These are phyloP conservation scores for Trichomonas vaginalis DNA, from an alignment of 208 protist species.

Conservation along the genomic window DNA sequence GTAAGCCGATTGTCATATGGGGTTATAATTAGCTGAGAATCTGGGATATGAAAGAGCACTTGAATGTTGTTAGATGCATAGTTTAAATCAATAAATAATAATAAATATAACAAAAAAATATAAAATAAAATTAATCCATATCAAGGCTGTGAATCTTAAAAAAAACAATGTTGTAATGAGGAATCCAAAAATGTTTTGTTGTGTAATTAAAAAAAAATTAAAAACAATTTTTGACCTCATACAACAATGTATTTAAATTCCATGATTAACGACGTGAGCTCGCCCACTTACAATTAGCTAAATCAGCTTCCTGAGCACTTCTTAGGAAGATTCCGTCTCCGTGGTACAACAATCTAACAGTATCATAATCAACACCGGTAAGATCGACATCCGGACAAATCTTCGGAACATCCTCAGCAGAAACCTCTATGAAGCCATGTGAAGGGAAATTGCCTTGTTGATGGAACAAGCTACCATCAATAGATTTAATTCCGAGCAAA, in stretches of 20 bases:
- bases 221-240: neutral
- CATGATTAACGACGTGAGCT: neutral
- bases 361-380: neutral
- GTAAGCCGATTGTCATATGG: too few species aligned
- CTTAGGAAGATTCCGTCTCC: neutral
- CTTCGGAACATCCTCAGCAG: neutral
- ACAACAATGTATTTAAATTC: neutral
- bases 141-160: too few species aligned
- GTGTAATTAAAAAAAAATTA: too few species aligned
- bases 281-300: neutral
- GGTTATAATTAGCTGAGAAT: too few species aligned
- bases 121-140: too few species aligned
- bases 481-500: constrained; percentile 9
- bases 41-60: too few species aligned
- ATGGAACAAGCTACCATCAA: neutral
- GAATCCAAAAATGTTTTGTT: too few species aligned
- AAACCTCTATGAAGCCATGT: neutral
- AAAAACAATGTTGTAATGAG: too few species aligned
- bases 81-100: too few species aligned
- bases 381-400: neutral
- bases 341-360: neutral
- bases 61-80: too few species aligned
- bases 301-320: neutral
- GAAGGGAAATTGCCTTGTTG: constrained; percentile 10
- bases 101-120: too few species aligned